Evolutionary conservation across 345 rosid genomes (phyloP).

Genomic region (Citrus cavaleriei): DNA sequence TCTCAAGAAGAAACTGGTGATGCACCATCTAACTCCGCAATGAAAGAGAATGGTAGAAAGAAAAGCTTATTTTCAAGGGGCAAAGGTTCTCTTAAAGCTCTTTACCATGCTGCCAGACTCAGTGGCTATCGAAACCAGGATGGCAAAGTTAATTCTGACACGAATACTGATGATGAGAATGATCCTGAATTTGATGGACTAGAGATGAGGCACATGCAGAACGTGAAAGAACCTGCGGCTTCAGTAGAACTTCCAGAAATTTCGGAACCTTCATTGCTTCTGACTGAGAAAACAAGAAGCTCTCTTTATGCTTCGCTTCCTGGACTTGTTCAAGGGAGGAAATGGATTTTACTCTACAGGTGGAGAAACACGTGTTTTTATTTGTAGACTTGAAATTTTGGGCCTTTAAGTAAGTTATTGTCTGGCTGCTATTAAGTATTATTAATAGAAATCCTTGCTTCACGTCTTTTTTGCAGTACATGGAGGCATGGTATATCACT

Average conservation of each 20-base stretch:
- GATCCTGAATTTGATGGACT: slow-evolving; percentile 43
- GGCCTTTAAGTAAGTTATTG: background rate
- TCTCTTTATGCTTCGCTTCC: slow-evolving; percentile 75
- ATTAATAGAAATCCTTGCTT: background rate
- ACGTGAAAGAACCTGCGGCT: slow-evolving; percentile 33
- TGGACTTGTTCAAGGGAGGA: slow-evolving; percentile 83
- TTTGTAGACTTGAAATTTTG: background rate
- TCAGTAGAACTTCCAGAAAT: slow-evolving; percentile 36
- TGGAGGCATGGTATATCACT: slow-evolving; percentile 98
- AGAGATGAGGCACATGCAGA: slow-evolving; percentile 51
- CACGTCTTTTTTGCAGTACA: slow-evolving; percentile 45
- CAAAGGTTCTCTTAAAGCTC: slow-evolving; percentile 58
- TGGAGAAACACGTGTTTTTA: slow-evolving; percentile 11
- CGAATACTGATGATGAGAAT: slow-evolving; percentile 32
- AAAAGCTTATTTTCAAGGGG: slow-evolving; percentile 70
- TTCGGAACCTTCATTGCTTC: slow-evolving; percentile 89
- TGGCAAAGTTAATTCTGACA: slow-evolving; percentile 36
- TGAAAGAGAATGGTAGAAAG: slow-evolving; percentile 55
- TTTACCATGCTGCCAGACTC: slow-evolving; percentile 55
- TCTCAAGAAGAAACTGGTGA: slow-evolving; percentile 36
- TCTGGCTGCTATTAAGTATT: background rate
- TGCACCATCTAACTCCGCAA: slow-evolving; percentile 29
- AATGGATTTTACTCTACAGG: slow-evolving; percentile 95
- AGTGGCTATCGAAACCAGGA: slow-evolving; percentile 47
- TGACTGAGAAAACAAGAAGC: slow-evolving; percentile 58